Evolutionary conservation across 2,329 filamentous ascomycete genomes (phyloP), one percentile per base, ranked within the genome.

Genomic region (Aspergillus ruber): DNA sequence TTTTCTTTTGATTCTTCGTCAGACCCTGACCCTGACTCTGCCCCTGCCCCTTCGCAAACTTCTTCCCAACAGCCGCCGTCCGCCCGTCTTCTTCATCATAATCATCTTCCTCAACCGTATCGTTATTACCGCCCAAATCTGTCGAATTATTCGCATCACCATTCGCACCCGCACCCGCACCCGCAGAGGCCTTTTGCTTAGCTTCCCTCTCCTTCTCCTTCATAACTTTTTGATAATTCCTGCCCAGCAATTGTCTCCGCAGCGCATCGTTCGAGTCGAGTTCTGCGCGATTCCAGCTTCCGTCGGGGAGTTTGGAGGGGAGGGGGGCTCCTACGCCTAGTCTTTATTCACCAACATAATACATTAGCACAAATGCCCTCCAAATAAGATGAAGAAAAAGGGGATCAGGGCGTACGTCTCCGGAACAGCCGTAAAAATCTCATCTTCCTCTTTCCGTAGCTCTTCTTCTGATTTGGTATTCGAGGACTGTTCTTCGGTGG

Each of bases 341-440:
- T 52, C 74, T 77, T 27, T 32, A 38, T 12, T 44, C 18, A 23
- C 23, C 9, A 8, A 21, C 18, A 35, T 33, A 33, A 3, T 12
- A 27, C 9, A 25, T 29, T 2, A 15, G n/a, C 3, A 27, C 13
- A 15, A 9, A 10, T 23, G 1, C 10, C n/a, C 12, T 43, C 29
- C 4, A n/a, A 25, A 20, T 33, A 9, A 2, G 1, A 35, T 21
- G 41, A 32, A 36, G 27, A 17, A 48, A n/a, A 32, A 3, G 35
- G 32, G 15, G 45, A 29, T 41, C 60, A 68, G 21, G 21, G 21
- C 21, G 43, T 65, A 81, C 79, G 72, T 72, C 58, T 81, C 77
- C 18, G 78, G 76, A 3, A 74, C 73, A 33, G 73, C 69, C 13
- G 67, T 72, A 55, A 79, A 79, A 35, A 79, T 69, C 51, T 77